phyloP scores from a whole-genome alignment of 2,329 filamentous ascomycete species.

The Pestalotiopsis sp. region DNA sequence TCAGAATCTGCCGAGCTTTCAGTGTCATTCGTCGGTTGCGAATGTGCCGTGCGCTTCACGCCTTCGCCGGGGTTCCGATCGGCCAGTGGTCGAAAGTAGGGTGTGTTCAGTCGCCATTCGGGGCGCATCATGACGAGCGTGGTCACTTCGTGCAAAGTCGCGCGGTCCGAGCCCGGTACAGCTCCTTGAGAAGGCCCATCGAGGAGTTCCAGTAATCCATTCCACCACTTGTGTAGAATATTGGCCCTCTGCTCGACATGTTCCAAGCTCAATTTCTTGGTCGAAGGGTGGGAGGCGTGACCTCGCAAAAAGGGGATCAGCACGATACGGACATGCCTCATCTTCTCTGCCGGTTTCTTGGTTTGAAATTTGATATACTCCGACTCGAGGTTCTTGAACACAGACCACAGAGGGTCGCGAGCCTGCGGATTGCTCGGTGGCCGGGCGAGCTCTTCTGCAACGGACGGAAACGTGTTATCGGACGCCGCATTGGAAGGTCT shows the following conservation, averaged over 20 bases:
- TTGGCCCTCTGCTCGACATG: slow-evolving; percentile 80
- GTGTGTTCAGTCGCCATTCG: slow-evolving; percentile 81
- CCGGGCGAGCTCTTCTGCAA: background rate
- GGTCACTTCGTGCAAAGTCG: slow-evolving; percentile 76
- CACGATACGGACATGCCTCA: slow-evolving; percentile 71
- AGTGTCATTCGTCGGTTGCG: slow-evolving; percentile 66
- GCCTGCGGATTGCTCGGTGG: slow-evolving; percentile 25
- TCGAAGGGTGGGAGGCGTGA: slow-evolving; percentile 70
- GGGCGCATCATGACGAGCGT: slow-evolving; percentile 84
- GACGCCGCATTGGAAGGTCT: slow-evolving; percentile 33
- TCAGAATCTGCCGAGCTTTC: slow-evolving; percentile 56
- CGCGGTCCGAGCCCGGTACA: slow-evolving; percentile 82
- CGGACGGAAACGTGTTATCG: slow-evolving; percentile 27
- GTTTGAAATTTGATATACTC: slow-evolving; percentile 62
- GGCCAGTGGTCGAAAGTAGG: slow-evolving; percentile 64
- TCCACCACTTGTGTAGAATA: slow-evolving; percentile 92
- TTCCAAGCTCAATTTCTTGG: slow-evolving; percentile 68
- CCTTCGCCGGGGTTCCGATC: slow-evolving; percentile 56
- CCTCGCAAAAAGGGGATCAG: slow-evolving; percentile 78
- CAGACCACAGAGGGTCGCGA: slow-evolving; percentile 58
- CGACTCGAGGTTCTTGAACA: slow-evolving; percentile 58
- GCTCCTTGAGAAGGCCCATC: slow-evolving; percentile 67
- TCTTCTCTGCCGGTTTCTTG: slow-evolving; percentile 74
- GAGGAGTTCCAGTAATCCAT: slow-evolving; percentile 77
- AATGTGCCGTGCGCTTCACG: slow-evolving; percentile 48